Conservation (phyloP, 1,284 basidiomycete genomes). For the Stereum hirsutum region DNA sequence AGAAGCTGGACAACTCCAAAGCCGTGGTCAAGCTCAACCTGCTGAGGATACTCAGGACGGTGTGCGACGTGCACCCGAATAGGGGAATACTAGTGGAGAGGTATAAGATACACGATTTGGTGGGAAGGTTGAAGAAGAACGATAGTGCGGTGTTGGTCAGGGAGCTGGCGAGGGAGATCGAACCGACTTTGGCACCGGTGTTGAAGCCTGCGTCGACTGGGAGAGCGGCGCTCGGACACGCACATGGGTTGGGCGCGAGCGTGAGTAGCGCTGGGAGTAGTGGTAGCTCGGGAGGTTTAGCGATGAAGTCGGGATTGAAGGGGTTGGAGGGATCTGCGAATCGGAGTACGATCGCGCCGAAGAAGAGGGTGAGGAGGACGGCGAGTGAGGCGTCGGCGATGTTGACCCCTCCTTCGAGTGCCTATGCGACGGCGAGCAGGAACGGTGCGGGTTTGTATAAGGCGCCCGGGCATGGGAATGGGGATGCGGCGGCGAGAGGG, state of each 20-base stretch:
- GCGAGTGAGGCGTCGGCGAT: constrained; percentile 56
- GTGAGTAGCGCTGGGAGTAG: too few species aligned
- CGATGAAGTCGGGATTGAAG: constrained; percentile 24
- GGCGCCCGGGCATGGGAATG: constrained; percentile 13
- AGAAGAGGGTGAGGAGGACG: constrained; percentile 48
- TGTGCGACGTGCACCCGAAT: constrained; percentile 86
- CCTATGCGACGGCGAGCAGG: constrained; percentile 10
- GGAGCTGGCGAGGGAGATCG: constrained; percentile 77
- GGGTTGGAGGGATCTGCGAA: constrained; percentile 27
- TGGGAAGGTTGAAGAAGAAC: constrained; percentile 68
- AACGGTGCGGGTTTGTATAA: neutral
- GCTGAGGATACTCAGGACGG: constrained; percentile 75
- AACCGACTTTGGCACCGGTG: constrained; percentile 62
- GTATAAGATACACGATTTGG: constrained; percentile 71
- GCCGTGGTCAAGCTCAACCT: constrained; percentile 88
- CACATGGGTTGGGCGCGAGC: too few species aligned
- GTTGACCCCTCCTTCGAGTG: constrained; percentile 15
- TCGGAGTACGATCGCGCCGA: constrained; percentile 47
- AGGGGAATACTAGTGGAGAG: constrained; percentile 72
- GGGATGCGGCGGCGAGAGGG: constrained; percentile 17
- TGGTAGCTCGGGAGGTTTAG: too few species aligned
- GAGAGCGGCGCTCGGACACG: too few species aligned
- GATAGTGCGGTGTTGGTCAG: constrained; percentile 88
- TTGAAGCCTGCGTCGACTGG: constrained; percentile 39
- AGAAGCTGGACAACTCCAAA: constrained; percentile 74